A percentile compares a stretch with the other conserved stretches of the same genome.
Evolutionary conservation across 805 yeast species (phyloP).

Genomic region (Saccharomycopsis synnaedendra): DNA sequence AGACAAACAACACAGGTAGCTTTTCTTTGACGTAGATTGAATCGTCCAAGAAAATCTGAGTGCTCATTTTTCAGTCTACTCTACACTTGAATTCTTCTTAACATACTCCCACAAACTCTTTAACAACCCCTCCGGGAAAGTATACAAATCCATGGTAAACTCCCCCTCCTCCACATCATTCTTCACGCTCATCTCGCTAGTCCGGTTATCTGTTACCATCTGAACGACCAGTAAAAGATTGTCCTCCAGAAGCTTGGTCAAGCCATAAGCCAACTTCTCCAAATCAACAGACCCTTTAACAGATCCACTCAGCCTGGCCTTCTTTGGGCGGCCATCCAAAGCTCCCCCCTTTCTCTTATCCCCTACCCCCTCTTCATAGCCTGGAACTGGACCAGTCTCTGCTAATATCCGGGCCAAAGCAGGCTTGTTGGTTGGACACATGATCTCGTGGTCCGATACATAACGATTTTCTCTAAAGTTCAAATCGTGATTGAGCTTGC

Average conservation of each 20-base stretch:
- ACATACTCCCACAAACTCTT: slow-evolving; percentile 94
- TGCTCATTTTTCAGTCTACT: slow-evolving; percentile 11
- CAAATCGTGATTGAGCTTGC: slow-evolving; percentile 78
- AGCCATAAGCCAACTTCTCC: slow-evolving; percentile 81
- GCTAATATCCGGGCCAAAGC: slow-evolving; percentile 58
- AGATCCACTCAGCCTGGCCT: slow-evolving; percentile 21
- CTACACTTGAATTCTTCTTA: slow-evolving; percentile 41
- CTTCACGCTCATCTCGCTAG: slow-evolving; percentile 90
- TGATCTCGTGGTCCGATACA: slow-evolving; percentile 64
- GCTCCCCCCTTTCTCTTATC: slow-evolving; percentile 27
- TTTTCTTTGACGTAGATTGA: too few species aligned
- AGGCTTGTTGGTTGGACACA: slow-evolving; percentile 68
- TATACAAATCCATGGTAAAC: slow-evolving; percentile 90
- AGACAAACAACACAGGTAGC: too few species aligned
- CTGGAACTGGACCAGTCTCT: slow-evolving; percentile 78
- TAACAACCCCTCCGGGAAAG: slow-evolving; percentile 82
- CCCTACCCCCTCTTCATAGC: slow-evolving; percentile 24
- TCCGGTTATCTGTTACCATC: slow-evolving; percentile 93
- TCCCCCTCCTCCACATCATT: slow-evolving; percentile 96
- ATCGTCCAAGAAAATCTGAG: too few species aligned
- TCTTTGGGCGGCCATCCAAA: slow-evolving; percentile 10
- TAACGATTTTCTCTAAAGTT: slow-evolving; percentile 74
- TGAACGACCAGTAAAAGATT: slow-evolving; percentile 91
- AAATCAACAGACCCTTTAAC: slow-evolving; percentile 72
- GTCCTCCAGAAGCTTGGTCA: slow-evolving; percentile 82